phyloP scores from a whole-genome alignment of 441 rosid genomes.

The Pelargonium myrrhifolium region DNA sequence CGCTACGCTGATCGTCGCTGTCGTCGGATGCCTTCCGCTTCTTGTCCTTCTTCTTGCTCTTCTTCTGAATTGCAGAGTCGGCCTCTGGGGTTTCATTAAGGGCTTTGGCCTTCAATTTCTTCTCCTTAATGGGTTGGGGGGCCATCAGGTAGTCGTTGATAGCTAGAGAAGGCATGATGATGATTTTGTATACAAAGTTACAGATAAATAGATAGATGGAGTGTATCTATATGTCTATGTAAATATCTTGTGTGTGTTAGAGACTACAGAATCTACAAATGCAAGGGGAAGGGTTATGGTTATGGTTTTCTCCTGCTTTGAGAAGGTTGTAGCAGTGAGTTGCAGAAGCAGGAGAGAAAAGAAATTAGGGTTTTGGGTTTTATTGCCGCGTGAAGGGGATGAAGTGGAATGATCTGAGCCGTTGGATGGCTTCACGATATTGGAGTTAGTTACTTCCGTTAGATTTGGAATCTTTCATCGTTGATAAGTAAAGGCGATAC shows the following conservation, averaged over 20 bases:
- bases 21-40: neutral
- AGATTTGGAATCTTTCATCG: conserved; percentile 12
- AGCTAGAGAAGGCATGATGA: conserved; percentile 53
- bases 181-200: neutral
- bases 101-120: conserved; percentile 59
- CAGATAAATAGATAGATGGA: neutral
- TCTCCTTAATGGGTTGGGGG: conserved; percentile 23
- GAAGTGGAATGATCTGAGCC: conserved; percentile 15
- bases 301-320: conserved; percentile 39
- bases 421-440: conserved; percentile 27
- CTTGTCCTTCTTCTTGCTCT: conserved; percentile 10
- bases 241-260: neutral
- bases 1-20: conserved; percentile 41
- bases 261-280: neutral
- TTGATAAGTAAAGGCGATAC: no score
- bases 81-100: conserved; percentile 27
- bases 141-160: conserved; percentile 19
- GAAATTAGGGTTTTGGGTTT: conserved; percentile 29
- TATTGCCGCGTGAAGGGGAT: conserved; percentile 21
- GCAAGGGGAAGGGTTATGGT: neutral
- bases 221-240: neutral
- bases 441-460: conserved; percentile 18
- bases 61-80: conserved; percentile 16
- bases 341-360: conserved; percentile 39
- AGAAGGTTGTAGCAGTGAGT: conserved; percentile 18